Percentiles rank a stretch among this genome's conserved stretches.
Evolutionary conservation across 2,329 filamentous ascomycete species (phyloP).

Genomic region (Ambrosiella cleistominuta): DNA sequence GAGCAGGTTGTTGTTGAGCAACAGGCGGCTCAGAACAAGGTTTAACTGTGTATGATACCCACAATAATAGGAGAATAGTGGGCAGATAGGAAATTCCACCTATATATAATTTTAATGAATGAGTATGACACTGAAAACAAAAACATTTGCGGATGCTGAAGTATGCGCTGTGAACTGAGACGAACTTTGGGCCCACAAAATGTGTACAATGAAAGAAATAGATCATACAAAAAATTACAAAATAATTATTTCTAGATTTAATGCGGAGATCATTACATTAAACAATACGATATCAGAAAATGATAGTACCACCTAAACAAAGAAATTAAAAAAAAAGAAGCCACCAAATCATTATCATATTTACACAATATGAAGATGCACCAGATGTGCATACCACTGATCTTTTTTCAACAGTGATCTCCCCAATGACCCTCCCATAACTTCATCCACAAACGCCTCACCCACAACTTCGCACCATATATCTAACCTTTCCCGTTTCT

Average conservation of each 20-base stretch:
- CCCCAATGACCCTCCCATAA: constrained; percentile 9
- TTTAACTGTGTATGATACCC: background rate
- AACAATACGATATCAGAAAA: constrained; percentile 1
- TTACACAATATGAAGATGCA: constrained; percentile 10
- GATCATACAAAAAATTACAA: background rate
- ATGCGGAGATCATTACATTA: background rate
- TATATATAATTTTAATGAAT: background rate
- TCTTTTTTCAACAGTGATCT: constrained; percentile 10
- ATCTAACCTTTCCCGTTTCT: constrained; percentile 2
- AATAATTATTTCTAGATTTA: background rate
- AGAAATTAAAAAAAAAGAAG: background rate
- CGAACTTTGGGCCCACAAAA: too few relatives aligned
- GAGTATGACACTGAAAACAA: background rate
- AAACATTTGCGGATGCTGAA: background rate
- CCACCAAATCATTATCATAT: background rate
- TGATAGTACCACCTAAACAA: background rate
- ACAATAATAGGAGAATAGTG: background rate
- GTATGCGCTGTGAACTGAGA: too few relatives aligned
- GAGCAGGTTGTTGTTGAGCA: constrained; percentile 7
- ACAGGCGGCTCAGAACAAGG: constrained; percentile 6
- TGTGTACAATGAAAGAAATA: background rate
- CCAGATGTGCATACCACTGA: constrained; percentile 6
- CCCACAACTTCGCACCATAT: constrained; percentile 11
- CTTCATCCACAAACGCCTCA: constrained; percentile 11
- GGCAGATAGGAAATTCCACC: background rate